Base-by-base conservation (phyloP, 1,139 yeast species). In the Nakaseomyces uthaithaninus region DNA sequence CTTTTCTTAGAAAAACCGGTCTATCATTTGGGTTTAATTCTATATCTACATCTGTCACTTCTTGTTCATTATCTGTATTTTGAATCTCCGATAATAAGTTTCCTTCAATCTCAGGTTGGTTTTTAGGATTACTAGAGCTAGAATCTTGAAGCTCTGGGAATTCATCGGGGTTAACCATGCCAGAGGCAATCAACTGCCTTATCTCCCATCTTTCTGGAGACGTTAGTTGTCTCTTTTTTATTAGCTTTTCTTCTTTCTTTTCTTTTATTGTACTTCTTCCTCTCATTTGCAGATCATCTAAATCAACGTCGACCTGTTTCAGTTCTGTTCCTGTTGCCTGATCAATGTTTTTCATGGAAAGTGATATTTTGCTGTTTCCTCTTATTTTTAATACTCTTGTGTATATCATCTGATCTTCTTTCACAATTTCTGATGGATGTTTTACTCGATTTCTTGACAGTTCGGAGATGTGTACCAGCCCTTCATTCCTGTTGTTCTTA, bases 191-290 rank as follows among this genome's bases (percentile, higher is more conserved):
- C 25, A 85, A 65, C 54, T 89, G 96, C 25, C 84, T 68, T 39
- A 85, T 71, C 54, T 89, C 96, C 95, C 95, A 89, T 43, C 89
- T 64, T 58, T 89, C 97, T 1, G 94, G 94, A 0, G 94, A 81
- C 0, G 93, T 80, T 27, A 81, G 59, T 39, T 85, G 65, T 50
- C 77, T 68, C 42, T 67, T 59, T 4, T 43, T 42, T n/a, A 46
- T 45, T 24, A 12, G 16, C 9, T 48, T 33, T 12, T 38, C 45
- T 33, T 41, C 18, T 26, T 36, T 40, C 24, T 42, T 42, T 19
- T 36, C 45, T 14, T 14, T 16, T 8, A 15, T 28, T 7, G 11
- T 28, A 35, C 53, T 44, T 25, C 57, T 60, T 35, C 64, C 62
- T 42, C 65, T 57, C 23, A 65, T 66, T n/a, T 10, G 23, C 5